These are phyloP conservation scores for Neurospora sp. DNA, from an alignment of 495 filamentous ascomycete species.

Conservation along the genomic window DNA sequence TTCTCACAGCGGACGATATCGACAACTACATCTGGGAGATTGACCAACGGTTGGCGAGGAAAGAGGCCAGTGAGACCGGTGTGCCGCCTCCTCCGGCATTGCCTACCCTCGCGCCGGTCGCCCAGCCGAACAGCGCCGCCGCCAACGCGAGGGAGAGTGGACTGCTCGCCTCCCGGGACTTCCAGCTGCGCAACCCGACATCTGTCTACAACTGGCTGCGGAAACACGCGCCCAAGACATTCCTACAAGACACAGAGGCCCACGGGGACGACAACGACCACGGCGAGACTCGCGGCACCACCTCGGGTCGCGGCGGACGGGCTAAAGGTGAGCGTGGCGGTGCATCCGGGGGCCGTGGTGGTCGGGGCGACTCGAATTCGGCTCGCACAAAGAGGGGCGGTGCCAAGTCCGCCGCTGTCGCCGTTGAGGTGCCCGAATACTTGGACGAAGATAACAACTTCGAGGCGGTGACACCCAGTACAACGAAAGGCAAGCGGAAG, in stretches of 20 bases:
- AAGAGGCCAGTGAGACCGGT: conserved; percentile 4
- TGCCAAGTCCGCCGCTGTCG: conserved; percentile 5
- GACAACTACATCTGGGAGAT: conserved; percentile 67
- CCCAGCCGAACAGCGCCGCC: conserved; percentile 19
- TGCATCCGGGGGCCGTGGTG: neutral
- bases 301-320: conserved; percentile 9
- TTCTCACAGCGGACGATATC: conserved; percentile 66
- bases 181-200: conserved; percentile 63
- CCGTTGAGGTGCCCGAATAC: conserved; percentile 25
- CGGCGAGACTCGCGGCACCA: conserved; percentile 18
- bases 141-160: conserved; percentile 10
- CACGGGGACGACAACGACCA: conserved; percentile 35
- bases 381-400: conserved; percentile 19
- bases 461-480: conserved; percentile 36
- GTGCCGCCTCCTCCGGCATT: conserved; percentile 9
- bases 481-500: conserved; percentile 35
- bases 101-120: conserved; percentile 31
- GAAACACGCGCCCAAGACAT: conserved; percentile 70
- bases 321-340: conserved; percentile 11
- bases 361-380: conserved; percentile 1
- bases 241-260: conserved; percentile 68
- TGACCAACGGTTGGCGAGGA: conserved; percentile 53
- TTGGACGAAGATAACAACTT: conserved; percentile 28
- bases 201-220: conserved; percentile 88
- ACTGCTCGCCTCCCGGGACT: conserved; percentile 32